Conservation (phyloP, 257 asterid genomes). For the Jacaranda mimosifolia region DNA sequence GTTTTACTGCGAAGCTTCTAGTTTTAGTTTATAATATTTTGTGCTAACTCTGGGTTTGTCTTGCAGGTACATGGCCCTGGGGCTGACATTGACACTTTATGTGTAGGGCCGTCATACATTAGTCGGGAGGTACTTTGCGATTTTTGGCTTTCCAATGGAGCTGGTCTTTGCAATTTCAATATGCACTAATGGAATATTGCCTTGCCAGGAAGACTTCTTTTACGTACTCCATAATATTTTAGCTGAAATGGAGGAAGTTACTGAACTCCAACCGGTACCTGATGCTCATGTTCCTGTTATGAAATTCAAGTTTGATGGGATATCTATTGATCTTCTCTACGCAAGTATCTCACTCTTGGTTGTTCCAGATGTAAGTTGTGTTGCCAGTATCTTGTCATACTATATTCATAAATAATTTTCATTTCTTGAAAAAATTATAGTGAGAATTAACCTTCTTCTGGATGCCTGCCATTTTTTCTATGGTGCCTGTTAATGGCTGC, state of each 20-base stretch:
- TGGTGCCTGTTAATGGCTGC: too few relatives aligned
- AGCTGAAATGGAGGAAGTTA: constrained; percentile 75
- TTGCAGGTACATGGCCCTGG: constrained; percentile 80
- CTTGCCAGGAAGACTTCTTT: constrained; percentile 83
- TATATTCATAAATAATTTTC: background rate
- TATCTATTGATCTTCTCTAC: constrained; percentile 95
- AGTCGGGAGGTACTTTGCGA: constrained; percentile 57
- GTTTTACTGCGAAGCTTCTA: constrained; percentile 14
- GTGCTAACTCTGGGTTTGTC: constrained; percentile 6
- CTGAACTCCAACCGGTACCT: constrained; percentile 95
- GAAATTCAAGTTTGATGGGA: constrained; percentile 96
- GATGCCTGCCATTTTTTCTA: too few relatives aligned
- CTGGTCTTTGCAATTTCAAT: background rate
- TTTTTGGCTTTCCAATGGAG: constrained; percentile 4
- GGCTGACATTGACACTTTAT: constrained; percentile 72
- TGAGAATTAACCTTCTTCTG: background rate
- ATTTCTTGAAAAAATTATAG: constrained; percentile 2
- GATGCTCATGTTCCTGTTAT: constrained; percentile 98
- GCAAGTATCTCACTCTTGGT: constrained; percentile 89
- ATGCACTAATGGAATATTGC: constrained; percentile 28
- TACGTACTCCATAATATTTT: constrained; percentile 75
- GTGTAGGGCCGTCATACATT: constrained; percentile 74
- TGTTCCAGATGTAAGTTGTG: constrained; percentile 87
- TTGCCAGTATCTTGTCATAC: background rate
- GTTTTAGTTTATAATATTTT: background rate